phyloP scores from a whole-genome alignment of 495 filamentous ascomycete genomes.

The Podospora sp. region DNA sequence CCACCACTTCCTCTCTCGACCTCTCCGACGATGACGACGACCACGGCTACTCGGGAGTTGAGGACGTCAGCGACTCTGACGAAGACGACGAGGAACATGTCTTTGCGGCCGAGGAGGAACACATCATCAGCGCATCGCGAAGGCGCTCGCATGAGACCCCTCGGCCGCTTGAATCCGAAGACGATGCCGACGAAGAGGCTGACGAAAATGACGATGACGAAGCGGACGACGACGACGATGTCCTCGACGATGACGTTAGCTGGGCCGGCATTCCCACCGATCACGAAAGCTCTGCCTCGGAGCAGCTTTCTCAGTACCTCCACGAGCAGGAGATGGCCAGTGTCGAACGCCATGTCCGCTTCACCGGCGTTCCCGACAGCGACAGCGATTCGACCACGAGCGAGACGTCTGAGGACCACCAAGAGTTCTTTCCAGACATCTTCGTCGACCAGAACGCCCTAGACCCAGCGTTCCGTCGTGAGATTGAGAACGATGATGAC shows the following conservation, averaged over 20 bases:
- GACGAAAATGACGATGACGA: constrained; percentile 39
- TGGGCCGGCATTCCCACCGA: constrained; percentile 63
- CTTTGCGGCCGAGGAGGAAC: constrained; percentile 70
- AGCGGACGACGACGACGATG: constrained; percentile 43
- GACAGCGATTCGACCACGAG: constrained; percentile 51
- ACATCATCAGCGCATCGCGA: constrained; percentile 53
- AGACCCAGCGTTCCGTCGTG: constrained; percentile 67
- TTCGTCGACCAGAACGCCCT: constrained; percentile 72
- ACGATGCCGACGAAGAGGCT: constrained; percentile 38
- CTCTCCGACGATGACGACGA: constrained; percentile 72
- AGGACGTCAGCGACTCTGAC: constrained; percentile 76
- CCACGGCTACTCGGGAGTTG: constrained; percentile 70
- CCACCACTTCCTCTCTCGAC: constrained; percentile 44
- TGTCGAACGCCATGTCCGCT: constrained; percentile 55
- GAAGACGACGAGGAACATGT: constrained; percentile 73
- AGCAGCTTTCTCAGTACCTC: constrained; percentile 46
- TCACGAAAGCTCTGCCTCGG: constrained; percentile 51
- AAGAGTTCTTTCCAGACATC: constrained; percentile 66
- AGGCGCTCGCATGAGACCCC: constrained; percentile 38
- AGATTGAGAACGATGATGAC: constrained; percentile 64
- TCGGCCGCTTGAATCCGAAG: constrained; percentile 44
- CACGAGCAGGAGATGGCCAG: constrained; percentile 50
- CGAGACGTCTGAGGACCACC: constrained; percentile 47
- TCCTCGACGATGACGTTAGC: constrained; percentile 43
- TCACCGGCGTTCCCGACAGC: constrained; percentile 49